Evolutionary conservation across 768 basidiomycete species (phyloP), one percentile per base, ranked within the genome.

Genomic region (Phlebiopsis gigantea): DNA sequence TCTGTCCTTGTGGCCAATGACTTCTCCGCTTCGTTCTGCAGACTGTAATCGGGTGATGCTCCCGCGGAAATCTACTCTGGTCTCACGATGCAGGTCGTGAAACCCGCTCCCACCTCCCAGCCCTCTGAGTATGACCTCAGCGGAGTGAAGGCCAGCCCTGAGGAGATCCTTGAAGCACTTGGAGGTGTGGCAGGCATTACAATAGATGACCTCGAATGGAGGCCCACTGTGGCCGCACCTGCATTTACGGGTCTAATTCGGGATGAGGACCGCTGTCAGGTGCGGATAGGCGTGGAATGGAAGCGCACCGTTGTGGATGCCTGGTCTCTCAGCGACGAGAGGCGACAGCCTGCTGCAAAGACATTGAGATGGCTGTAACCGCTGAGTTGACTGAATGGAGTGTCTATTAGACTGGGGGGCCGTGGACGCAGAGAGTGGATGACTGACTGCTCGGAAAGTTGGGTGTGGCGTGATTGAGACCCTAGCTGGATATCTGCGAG

Each of bases 91-190:
- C 41, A 59, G 56, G 1, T 56, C 55, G 51, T 78, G 77, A 77
- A 74, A 79, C 10, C 22, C 24, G 1, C 19, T 28, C 34, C 63
- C 42, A 8, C 69, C 64, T 5, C 55, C 56, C 4, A 22, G 46
- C 15, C 45, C 60, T n/a, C 55, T 44, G 9, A 68, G 48, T 4
- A 79, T 42, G 7, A 71, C 72, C 55, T 73, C 66, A 39, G 76
- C 66, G 43, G 75, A 69, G 65, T 75, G 75, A 28, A 69, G 66
- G 24, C 74, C 69, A 1, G 46, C 17, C 14, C 68, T 62, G 1
- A 78, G 64, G 8, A 75, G 51, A 53, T 79, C 75, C 28, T 56
- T 53, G 58, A 71, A 74, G 49, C 78, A 79, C 50, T 49, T 67
- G 1, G 67, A 60, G 5, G 12, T 19, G 61, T 75, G 76, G 54